Base-by-base conservation (phyloP, 495 filamentous ascomycete species). In the Penicillium taxi region DNA sequence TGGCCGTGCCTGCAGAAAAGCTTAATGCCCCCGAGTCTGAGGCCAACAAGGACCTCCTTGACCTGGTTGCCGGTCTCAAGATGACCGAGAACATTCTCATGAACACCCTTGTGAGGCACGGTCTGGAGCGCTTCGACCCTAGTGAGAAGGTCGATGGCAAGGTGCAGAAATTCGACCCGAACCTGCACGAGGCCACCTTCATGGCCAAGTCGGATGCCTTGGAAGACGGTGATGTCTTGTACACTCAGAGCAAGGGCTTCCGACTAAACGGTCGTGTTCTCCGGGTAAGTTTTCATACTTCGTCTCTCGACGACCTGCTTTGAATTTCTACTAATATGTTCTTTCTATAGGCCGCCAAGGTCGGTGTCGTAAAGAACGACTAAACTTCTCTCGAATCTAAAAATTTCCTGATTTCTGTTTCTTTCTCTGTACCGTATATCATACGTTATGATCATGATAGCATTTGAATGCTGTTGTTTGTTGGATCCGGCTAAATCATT, bases 181-280 rank as follows among this genome's bases (percentile, higher is more conserved):
- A 96, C 60, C 69, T 82, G 58, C 91, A 96, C 61, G 91, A 98
- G 72, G 91, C 91, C 27, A 88, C 82, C 19, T 98, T 96, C 69
- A 84, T 88, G 80, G 75, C 85, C 8, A 84, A 84, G 39, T 74
- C 84, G 66, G 69, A 75, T 18, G 84, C 70, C 34, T 88, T 89
- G 73, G 85, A 95, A 63, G 74, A 96, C 50, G 88, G 88, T 53
- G 82, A 77, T 27, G 84, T 95, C 42, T 90, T 96, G 66, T 78
- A 82, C 58, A 84, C 83, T 20, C 88, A 95, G 74, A 84, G 85
- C 71, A 96, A 94, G 72, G 91, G 91, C 26, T 98, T 91, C 66
- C 70, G 72, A 50, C 70, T 96, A 34, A 96, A 98, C 59, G 91
- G 91, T 41, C 69, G 91, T 48, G 72, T 94, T 32, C 63, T 98